Evolutionary conservation across 2,329 filamentous ascomycete species (phyloP).

Genomic region (Pseudogymnoascus sp.): DNA sequence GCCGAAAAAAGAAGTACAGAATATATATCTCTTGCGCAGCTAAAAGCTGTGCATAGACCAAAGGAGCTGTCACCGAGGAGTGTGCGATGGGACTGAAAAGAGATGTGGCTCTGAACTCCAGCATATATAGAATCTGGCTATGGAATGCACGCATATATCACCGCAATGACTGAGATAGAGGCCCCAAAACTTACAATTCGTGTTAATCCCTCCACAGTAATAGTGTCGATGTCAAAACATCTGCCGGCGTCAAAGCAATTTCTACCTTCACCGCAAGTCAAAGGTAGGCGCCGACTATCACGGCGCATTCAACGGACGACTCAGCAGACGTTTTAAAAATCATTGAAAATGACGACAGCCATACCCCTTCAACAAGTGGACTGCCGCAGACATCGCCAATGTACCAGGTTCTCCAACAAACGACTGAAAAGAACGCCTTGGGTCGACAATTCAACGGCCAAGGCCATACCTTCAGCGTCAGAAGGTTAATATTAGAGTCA

Average conservation of each 20-base stretch:
- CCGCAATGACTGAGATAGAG: neutral
- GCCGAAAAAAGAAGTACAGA: neutral
- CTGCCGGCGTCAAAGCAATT: neutral
- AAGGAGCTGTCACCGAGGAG: too few species aligned
- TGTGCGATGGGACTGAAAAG: neutral
- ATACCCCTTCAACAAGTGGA: neutral
- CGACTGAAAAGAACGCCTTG: neutral
- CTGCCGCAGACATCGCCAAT: neutral
- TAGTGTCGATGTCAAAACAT: neutral
- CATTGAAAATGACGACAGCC: neutral
- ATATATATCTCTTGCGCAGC: neutral
- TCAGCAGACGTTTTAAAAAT: neutral
- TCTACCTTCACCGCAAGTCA: neutral
- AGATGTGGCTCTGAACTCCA: neutral
- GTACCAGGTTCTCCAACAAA: neutral
- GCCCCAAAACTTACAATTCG: neutral
- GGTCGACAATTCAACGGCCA: constrained; percentile 2
- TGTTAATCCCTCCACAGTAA: neutral
- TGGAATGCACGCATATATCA: neutral
- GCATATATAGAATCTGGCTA: neutral
- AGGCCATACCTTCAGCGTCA: constrained; percentile 2
- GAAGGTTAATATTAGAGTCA: constrained; percentile 8
- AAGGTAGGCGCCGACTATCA: neutral
- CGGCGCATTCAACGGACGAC: neutral
- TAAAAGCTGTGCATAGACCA: neutral